Evolutionary conservation across 1,284 basidiomycete species (phyloP).

Genomic region (Pyrrhoderma lamaoense): DNA sequence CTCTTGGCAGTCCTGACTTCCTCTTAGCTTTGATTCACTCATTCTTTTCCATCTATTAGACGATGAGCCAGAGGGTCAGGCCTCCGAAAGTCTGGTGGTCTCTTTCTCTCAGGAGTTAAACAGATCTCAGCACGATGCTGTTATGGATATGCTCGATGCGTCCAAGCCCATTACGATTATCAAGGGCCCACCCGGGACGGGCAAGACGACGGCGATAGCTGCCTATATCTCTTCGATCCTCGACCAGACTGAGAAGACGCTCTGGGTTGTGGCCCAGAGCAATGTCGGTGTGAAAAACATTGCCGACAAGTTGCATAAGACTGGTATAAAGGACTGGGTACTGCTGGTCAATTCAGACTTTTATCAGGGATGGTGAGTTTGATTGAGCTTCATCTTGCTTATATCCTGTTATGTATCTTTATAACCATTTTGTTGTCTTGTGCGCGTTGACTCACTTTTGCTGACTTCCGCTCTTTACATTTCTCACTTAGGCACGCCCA

Average conservation of each 20-base stretch:
- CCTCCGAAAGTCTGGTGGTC: no score
- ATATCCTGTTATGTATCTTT: constrained; percentile 6
- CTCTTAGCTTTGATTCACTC: no score
- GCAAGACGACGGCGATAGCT: constrained; percentile 61
- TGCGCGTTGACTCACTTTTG: no score
- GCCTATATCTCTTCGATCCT: constrained; percentile 41
- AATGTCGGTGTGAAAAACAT: constrained; percentile 54
- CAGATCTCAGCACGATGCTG: constrained; percentile 45
- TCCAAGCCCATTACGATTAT: constrained; percentile 22
- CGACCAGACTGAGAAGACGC: constrained; percentile 33
- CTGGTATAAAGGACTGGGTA: constrained; percentile 36
- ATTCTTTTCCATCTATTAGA: no score
- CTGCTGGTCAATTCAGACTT: constrained; percentile 55
- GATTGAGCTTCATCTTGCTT: constrained; percentile 1
- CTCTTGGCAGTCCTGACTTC: no score
- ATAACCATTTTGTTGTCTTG: neutral
- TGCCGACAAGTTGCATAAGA: constrained; percentile 37
- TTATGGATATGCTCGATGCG: constrained; percentile 41
- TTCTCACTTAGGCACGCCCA: constrained; percentile 59
- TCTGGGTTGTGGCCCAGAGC: constrained; percentile 69
- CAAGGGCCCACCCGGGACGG: constrained; percentile 44
- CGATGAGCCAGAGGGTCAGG: no score
- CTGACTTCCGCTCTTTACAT: constrained; percentile 7
- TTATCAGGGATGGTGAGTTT: constrained; percentile 50
- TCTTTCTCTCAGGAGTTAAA: constrained; percentile 31